These are phyloP conservation scores for Fusarium tanahbumbuense DNA, from an alignment of 2,329 filamentous ascomycete species.

Conservation along the genomic window DNA sequence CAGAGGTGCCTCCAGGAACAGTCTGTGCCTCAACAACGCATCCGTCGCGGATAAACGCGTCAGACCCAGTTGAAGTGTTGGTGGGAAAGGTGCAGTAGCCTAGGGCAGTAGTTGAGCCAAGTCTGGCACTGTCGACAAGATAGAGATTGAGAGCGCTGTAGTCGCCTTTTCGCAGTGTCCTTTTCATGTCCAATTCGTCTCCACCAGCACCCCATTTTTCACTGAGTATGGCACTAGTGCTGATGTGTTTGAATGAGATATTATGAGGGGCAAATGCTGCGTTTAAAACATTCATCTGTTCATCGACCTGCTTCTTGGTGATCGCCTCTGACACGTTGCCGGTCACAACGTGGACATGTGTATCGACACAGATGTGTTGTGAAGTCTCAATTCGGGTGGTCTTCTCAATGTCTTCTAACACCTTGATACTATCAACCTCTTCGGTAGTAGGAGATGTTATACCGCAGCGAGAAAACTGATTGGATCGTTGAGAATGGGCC, in stretches of 20 bases:
- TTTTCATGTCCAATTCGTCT: not conserved
- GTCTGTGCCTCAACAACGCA: not conserved
- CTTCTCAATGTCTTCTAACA: too few species aligned
- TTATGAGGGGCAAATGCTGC: not conserved
- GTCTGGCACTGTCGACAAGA: not conserved
- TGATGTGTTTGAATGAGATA: not conserved
- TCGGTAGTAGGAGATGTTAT: too few species aligned
- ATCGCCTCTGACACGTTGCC: too few species aligned
- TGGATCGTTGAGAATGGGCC: too few species aligned
- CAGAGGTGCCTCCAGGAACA: not conserved
- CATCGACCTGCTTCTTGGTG: not conserved
- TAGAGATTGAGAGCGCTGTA: conserved; percentile 6
- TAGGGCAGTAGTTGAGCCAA: not conserved
- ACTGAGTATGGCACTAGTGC: not conserved
- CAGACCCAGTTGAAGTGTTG: not conserved
- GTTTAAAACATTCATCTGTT: not conserved
- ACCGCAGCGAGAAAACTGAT: too few species aligned
- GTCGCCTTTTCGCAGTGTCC: not conserved
- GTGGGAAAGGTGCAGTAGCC: not conserved
- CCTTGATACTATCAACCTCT: too few species aligned
- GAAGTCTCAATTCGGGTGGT: too few species aligned
- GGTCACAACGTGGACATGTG: too few species aligned
- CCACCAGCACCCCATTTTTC: not conserved
- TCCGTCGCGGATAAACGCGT: not conserved
- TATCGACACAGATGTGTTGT: too few species aligned